Base-by-base conservation (phyloP, 441 rosid genomes). In the Bocquillonia castaneifolia region DNA sequence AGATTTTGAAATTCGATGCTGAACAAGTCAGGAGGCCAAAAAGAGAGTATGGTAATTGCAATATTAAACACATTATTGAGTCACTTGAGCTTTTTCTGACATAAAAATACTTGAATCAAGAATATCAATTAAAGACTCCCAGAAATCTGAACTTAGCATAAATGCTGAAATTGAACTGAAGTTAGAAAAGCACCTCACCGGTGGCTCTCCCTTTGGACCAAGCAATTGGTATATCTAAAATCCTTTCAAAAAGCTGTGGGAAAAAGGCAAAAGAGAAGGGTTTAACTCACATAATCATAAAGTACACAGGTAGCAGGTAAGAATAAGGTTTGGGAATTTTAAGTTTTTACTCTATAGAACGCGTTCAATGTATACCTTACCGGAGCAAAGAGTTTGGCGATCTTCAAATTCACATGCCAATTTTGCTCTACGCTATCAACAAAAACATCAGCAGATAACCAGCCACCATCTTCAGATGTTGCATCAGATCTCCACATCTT, bases 161-260 rank as follows among this genome's bases (percentile, higher is more conserved):
- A 36, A 34, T 56, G 61, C 65, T 63, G 32, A 63, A 47, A 59
- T 20, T 51, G 48, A 79, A 63, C 59, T 75, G 70, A 67, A 77
- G 89, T 81, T 79, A 90, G 98, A 85, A 68, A 90, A 86, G 95
- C 98, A 93, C 98, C 98, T 93, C 98, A 89, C 99, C 99, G 66
- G 90, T 85, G 76, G 97, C 99, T 88, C 97, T 92, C 76, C 99
- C 99, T 76, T 88, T 84, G 25, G 82, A 85, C 98, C 98, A 92
- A 32, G 78, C 73, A 68, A 92, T 86, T 61, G 98, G 98, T 66
- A 95, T 95, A 72, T 85, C 97, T 83, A 95, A 70, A 73, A 95
- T 85, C 77, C 97, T 83, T 80, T 95, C 99, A 77, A 92, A 95
- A 77, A 90, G 93, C 98, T 95, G 91, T 75, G 71, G 36, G 77